phyloP scores from a whole-genome alignment of 2,329 filamentous ascomycete species.

The Plenodomus tracheiphilus region DNA sequence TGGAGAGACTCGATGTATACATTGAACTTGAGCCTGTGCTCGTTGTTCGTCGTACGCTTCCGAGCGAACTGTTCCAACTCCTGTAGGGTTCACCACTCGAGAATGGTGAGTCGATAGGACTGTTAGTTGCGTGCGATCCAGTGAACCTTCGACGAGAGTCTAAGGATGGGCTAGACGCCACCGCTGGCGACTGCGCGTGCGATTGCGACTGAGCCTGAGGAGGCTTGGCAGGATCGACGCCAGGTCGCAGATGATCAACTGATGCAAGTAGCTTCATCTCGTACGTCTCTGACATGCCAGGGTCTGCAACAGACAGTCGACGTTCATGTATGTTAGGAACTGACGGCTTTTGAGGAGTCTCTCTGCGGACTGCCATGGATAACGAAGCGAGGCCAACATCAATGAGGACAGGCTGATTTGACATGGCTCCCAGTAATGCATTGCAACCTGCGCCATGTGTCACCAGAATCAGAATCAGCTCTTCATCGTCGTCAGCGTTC shows the following conservation, averaged over 20 bases:
- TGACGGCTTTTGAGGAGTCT: conserved; percentile 31
- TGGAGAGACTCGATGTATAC: conserved; percentile 20
- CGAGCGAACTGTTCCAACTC: conserved; percentile 43
- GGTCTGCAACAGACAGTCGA: conserved; percentile 47
- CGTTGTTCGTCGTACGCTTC: conserved; percentile 46
- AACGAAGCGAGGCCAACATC: conserved; percentile 89
- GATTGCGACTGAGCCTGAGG: conserved; percentile 19
- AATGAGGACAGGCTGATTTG: conserved; percentile 85
- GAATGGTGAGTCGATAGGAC: conserved; percentile 35
- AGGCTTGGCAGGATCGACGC: conserved; percentile 46
- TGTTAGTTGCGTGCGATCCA: conserved; percentile 24
- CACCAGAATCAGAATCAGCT: conserved; percentile 80
- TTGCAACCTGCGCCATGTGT: conserved; percentile 97
- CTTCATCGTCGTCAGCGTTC: conserved; percentile 59
- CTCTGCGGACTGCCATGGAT: conserved; percentile 69
- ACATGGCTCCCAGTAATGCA: conserved; percentile 88
- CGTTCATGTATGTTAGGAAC: conserved; percentile 32
- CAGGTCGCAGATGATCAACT: conserved; percentile 69
- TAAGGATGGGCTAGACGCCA: conserved; percentile 31
- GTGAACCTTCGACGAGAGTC: conserved; percentile 26
- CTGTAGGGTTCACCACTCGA: conserved; percentile 33
- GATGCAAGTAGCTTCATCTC: conserved; percentile 76
- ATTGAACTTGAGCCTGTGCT: conserved; percentile 34
- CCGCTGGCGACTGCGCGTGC: conserved; percentile 38
- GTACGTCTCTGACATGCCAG: conserved; percentile 62